A percentile compares a stretch with the other conserved stretches of the same genome.
These are phyloP conservation scores for Huntiella savannae DNA, from an alignment of 2,329 filamentous ascomycete species.

Conservation along the genomic window DNA sequence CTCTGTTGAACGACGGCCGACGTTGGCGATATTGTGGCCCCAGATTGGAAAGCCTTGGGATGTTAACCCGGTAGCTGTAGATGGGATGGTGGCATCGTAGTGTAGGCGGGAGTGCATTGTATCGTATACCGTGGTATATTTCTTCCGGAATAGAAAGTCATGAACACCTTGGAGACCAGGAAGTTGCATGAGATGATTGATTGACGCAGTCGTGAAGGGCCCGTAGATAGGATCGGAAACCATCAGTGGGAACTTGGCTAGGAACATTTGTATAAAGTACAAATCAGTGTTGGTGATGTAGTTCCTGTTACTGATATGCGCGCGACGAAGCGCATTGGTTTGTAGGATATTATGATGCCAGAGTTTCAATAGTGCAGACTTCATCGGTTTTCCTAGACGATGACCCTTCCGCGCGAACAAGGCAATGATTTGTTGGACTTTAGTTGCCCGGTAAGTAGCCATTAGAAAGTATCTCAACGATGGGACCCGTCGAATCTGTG, in stretches of 20 bases:
- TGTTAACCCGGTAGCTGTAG: not conserved
- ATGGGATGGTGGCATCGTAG: slow-evolving; percentile 26
- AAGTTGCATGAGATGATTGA: slow-evolving; percentile 42
- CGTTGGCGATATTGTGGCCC: not conserved
- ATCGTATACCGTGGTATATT: slow-evolving; percentile 30
- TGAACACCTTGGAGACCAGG: slow-evolving; percentile 35
- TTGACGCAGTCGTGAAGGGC: slow-evolving; percentile 28
- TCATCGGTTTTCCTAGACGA: slow-evolving; percentile 30
- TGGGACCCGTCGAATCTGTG: slow-evolving; percentile 32
- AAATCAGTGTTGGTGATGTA: slow-evolving; percentile 43
- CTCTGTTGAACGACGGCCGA: not conserved
- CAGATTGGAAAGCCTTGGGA: not conserved
- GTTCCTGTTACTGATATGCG: slow-evolving; percentile 29
- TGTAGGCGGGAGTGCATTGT: slow-evolving; percentile 36
- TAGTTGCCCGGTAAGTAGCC: slow-evolving; percentile 37
- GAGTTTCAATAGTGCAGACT: slow-evolving; percentile 37
- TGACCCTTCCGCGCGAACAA: slow-evolving; percentile 39
- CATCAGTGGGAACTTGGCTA: slow-evolving; percentile 53
- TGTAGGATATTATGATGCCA: slow-evolving; percentile 56
- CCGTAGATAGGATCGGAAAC: slow-evolving; percentile 45
- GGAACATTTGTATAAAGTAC: slow-evolving; percentile 41
- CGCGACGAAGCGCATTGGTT: slow-evolving; percentile 33
- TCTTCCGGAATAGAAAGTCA: slow-evolving; percentile 37
- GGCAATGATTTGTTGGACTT: slow-evolving; percentile 42
- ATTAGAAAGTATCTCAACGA: slow-evolving; percentile 49